Evolutionary conservation across 73 alveolate genomes (phyloP).

Genomic region (Diophrys sp.): DNA sequence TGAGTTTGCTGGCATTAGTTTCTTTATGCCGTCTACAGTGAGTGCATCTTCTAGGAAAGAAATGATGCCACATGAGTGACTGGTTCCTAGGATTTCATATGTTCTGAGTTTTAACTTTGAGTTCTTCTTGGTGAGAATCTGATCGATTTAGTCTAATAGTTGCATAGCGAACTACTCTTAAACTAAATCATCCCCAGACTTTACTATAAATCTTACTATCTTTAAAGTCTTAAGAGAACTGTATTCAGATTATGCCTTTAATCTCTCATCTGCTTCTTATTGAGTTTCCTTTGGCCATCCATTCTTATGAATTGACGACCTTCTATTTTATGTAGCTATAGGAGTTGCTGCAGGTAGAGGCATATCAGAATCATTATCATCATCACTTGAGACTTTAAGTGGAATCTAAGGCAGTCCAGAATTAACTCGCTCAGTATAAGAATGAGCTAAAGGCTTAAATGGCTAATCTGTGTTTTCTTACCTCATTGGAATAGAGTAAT

Average conservation of each 20-base stretch:
- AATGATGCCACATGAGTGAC: slow-evolving; percentile 82
- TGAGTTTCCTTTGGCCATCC: too few relatives aligned
- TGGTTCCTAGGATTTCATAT: slow-evolving; percentile 83
- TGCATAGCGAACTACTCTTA: slow-evolving; percentile 72
- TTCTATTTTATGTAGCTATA: too few relatives aligned
- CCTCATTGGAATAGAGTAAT: too few relatives aligned
- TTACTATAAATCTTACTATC: slow-evolving; percentile 42
- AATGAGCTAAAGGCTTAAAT: too few relatives aligned
- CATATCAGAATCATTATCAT: too few relatives aligned
- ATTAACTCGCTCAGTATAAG: too few relatives aligned
- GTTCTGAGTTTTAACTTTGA: slow-evolving; percentile 62
- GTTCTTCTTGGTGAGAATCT: slow-evolving; percentile 50
- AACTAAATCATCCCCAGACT: slow-evolving; percentile 68
- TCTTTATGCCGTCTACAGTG: slow-evolving; percentile 78
- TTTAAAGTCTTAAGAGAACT: slow-evolving; percentile 50
- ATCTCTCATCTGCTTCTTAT: slow-evolving; percentile 41
- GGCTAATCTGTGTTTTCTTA: too few relatives aligned
- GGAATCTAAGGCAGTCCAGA: too few relatives aligned
- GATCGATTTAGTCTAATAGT: slow-evolving; percentile 51
- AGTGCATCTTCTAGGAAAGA: slow-evolving; percentile 83
- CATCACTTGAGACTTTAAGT: too few relatives aligned
- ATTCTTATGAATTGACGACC: too few relatives aligned
- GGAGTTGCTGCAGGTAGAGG: too few relatives aligned
- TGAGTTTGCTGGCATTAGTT: slow-evolving; percentile 35
- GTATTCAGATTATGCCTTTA: slow-evolving; percentile 38